Conservation (phyloP, 257 asterid genomes). For the Dorcoceras hygrometricum region DNA sequence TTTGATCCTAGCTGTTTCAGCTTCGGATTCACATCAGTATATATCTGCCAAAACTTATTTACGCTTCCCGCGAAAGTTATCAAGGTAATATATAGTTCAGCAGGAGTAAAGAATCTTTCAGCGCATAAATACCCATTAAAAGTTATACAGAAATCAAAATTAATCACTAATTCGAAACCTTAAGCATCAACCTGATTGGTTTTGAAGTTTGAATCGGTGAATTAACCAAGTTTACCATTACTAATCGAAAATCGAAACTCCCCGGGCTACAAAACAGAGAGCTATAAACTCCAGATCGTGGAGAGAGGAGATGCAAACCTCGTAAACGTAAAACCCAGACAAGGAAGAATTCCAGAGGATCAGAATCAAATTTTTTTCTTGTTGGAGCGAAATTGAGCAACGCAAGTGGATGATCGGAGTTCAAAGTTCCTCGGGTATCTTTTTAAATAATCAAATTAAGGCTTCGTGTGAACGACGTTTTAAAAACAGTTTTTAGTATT, state of each 20-base stretch:
- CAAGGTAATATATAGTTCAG: neutral
- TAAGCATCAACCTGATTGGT: neutral
- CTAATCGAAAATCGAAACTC: slow-evolving; percentile 2
- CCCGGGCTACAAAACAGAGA: slow-evolving; percentile 13
- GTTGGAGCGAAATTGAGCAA: neutral
- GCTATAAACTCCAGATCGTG: neutral
- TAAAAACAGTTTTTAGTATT: too few relatives aligned
- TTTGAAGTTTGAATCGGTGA: neutral
- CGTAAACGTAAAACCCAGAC: slow-evolving; percentile 16
- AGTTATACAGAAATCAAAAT: neutral
- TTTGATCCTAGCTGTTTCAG: neutral
- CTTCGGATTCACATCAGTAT: neutral
- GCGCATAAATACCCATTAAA: neutral
- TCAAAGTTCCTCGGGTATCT: neutral
- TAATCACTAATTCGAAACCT: neutral
- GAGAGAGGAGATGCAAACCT: slow-evolving; percentile 16
- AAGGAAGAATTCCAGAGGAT: neutral
- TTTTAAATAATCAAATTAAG: too few relatives aligned
- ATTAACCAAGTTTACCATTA: neutral
- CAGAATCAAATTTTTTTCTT: neutral
- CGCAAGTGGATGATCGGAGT: slow-evolving; percentile 14
- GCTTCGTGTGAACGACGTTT: too few relatives aligned
- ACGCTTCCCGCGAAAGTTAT: neutral
- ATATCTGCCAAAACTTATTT: neutral
- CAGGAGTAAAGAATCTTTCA: neutral